phyloP scores from a whole-genome alignment of 2,329 filamentous ascomycete genomes.

The Ophiostoma sp. region DNA sequence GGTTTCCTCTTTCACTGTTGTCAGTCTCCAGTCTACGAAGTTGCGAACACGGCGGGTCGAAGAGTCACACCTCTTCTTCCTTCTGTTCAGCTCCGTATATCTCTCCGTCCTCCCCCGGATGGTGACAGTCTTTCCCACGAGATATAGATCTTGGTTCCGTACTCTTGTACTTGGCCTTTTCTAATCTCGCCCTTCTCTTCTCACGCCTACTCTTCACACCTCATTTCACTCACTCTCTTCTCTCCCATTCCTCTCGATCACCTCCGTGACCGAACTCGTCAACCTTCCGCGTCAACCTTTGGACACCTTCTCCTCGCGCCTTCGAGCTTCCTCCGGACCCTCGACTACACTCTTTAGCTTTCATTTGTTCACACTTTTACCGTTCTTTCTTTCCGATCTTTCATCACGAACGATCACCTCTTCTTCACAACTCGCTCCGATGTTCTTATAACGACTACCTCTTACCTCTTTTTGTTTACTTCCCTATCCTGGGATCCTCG shows the following conservation, averaged over 20 bases:
- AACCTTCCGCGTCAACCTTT: too few species aligned
- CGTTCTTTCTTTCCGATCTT: neutral
- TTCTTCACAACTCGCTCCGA: constrained; percentile 32
- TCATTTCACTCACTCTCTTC: neutral
- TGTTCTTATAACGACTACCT: constrained; percentile 41
- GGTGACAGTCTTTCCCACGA: constrained; percentile 33
- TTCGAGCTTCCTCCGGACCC: neutral
- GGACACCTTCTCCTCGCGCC: neutral
- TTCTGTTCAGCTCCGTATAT: constrained; percentile 37
- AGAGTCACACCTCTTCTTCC: constrained; percentile 46
- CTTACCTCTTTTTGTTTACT: constrained; percentile 30
- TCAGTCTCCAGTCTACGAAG: constrained; percentile 21
- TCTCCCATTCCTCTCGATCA: neutral
- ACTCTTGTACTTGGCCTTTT: neutral
- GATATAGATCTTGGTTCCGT: constrained; percentile 18
- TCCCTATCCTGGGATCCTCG: constrained; percentile 27
- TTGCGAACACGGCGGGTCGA: constrained; percentile 35
- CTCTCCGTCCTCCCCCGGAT: constrained; percentile 35
- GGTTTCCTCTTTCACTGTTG: neutral
- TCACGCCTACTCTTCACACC: neutral
- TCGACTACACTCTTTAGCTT: constrained; percentile 12
- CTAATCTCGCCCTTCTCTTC: neutral
- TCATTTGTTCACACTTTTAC: neutral
- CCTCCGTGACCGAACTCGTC: neutral
- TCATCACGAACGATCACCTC: neutral